Percentiles rank a stretch among this genome's conserved stretches.
Evolutionary conservation across 2,329 filamentous ascomycete species (phyloP).

Genomic region (Hypoxylon sp.): DNA sequence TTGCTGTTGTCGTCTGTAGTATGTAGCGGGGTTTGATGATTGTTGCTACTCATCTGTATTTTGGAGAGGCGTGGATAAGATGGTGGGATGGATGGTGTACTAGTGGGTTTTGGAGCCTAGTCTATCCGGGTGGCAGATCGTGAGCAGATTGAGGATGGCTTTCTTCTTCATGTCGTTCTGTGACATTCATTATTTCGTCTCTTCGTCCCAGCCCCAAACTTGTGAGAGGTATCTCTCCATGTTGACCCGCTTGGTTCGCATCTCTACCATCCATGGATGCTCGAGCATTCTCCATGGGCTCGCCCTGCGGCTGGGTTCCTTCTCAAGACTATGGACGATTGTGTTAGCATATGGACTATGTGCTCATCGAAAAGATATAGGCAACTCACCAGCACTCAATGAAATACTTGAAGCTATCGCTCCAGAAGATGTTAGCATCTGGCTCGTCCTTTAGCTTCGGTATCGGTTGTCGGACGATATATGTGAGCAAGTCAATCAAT

Average conservation of each 20-base stretch:
- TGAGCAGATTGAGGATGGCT: not conserved
- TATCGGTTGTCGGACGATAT: slow-evolving; percentile 95
- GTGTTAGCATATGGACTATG: slow-evolving; percentile 24
- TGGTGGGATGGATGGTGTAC: slow-evolving; percentile 7
- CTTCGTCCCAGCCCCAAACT: slow-evolving; percentile 96
- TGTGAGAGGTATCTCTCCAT: slow-evolving; percentile 94
- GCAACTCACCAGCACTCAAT: slow-evolving; percentile 94
- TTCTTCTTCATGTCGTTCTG: slow-evolving; percentile 6
- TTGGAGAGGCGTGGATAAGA: slow-evolving; percentile 2
- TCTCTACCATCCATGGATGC: slow-evolving; percentile 98
- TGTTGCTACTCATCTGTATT: not conserved
- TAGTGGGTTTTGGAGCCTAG: slow-evolving; percentile 4
- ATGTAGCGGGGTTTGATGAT: slow-evolving; percentile 8
- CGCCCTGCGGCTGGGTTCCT: slow-evolving; percentile 84
- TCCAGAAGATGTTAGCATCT: slow-evolving; percentile 89
- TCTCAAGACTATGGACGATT: slow-evolving; percentile 76
- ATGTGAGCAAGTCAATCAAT: slow-evolving; percentile 93
- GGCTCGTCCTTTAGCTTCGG: slow-evolving; percentile 96
- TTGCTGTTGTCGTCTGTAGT: slow-evolving; percentile 9
- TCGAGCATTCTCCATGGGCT: slow-evolving; percentile 99
- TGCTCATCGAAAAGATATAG: not conserved
- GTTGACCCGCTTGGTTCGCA: slow-evolving; percentile 95
- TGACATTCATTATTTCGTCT: slow-evolving; percentile 35
- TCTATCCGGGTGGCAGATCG: not conserved
- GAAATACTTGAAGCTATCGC: slow-evolving; percentile 98